Percentiles rank a stretch among this genome's conserved stretches.
Conservation (phyloP, 1,284 basidiomycete genomes). For the Papiliotrema flavescens region DNA sequence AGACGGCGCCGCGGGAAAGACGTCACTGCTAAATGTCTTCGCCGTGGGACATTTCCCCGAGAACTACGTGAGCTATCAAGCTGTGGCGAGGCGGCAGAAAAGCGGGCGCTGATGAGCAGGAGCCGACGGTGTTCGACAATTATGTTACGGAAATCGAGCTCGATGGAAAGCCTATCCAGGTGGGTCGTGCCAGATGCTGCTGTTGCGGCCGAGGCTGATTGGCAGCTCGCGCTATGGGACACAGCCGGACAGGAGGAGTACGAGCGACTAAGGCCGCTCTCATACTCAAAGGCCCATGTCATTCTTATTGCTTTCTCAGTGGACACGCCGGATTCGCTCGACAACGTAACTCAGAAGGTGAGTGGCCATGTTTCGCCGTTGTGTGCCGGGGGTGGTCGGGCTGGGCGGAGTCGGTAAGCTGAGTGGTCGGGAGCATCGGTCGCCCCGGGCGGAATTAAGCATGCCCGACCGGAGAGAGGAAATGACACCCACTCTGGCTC, state of each 20-base stretch:
- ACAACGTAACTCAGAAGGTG: constrained; percentile 91
- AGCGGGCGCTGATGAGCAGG: constrained; percentile 17
- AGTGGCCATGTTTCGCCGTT: constrained; percentile 15
- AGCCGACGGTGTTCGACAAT: constrained; percentile 88
- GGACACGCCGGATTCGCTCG: constrained; percentile 93
- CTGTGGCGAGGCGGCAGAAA: background rate
- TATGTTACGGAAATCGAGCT: constrained; percentile 97
- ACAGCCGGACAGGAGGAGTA: constrained; percentile 99
- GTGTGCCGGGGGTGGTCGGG: too few relatives aligned
- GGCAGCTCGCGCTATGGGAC: constrained; percentile 94
- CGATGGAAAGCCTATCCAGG: constrained; percentile 74
- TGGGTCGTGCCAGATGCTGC: background rate
- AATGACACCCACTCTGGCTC: too few relatives aligned
- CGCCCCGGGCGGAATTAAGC: too few relatives aligned
- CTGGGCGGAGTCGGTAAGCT: too few relatives aligned
- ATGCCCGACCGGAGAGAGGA: too few relatives aligned
- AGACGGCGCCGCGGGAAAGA: constrained; percentile 66
- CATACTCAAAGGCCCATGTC: constrained; percentile 96
- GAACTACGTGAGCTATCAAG: constrained; percentile 64
- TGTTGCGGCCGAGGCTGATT: constrained; percentile 29
- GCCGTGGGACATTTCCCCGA: constrained; percentile 95
- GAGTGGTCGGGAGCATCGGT: too few relatives aligned
- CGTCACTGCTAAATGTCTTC: constrained; percentile 58
- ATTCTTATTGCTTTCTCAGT: constrained; percentile 96
- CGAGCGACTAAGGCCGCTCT: constrained; percentile 89